These are phyloP conservation scores for Oryza glaberrima DNA, from an alignment of 176 grass and related monocot genomes.

Conservation along the genomic window DNA sequence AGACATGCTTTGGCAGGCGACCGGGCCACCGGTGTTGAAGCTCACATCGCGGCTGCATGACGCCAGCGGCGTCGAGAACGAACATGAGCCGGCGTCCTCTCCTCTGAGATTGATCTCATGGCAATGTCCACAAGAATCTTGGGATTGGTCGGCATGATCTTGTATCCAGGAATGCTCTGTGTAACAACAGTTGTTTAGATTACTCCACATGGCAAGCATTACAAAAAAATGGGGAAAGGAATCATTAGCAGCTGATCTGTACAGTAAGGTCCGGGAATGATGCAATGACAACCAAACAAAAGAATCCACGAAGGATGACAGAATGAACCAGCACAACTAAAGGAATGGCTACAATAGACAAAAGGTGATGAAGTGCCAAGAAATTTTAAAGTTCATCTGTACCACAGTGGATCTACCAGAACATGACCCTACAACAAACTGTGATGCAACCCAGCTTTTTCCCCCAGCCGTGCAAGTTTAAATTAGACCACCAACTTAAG, in stretches of 20 bases:
- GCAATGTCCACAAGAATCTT: constrained; percentile 43
- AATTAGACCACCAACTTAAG: constrained; percentile 34
- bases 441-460: constrained; percentile 12
- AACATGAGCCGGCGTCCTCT: constrained; percentile 56
- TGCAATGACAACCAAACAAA: constrained; percentile 43
- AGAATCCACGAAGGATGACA: constrained; percentile 41
- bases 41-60: constrained; percentile 72
- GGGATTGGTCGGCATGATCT: constrained; percentile 56
- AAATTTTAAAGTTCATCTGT: constrained; percentile 23
- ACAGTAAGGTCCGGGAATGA: constrained; percentile 25
- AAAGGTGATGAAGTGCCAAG: not conserved
- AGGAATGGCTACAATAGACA: not conserved
- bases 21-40: constrained; percentile 53
- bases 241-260: constrained; percentile 38
- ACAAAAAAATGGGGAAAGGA: not conserved
- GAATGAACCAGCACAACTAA: constrained; percentile 36
- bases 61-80: constrained; percentile 53
- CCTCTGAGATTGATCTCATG: constrained; percentile 30
- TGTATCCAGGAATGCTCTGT: constrained; percentile 89
- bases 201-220: constrained; percentile 29
- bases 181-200: constrained; percentile 13
- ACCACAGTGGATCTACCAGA: constrained; percentile 34
- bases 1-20: constrained; percentile 39
- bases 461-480: constrained; percentile 41
- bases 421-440: constrained; percentile 41